phyloP scores from a whole-genome alignment of 2,329 filamentous ascomycete genomes.

The Pseudogymnoascus destructans region DNA sequence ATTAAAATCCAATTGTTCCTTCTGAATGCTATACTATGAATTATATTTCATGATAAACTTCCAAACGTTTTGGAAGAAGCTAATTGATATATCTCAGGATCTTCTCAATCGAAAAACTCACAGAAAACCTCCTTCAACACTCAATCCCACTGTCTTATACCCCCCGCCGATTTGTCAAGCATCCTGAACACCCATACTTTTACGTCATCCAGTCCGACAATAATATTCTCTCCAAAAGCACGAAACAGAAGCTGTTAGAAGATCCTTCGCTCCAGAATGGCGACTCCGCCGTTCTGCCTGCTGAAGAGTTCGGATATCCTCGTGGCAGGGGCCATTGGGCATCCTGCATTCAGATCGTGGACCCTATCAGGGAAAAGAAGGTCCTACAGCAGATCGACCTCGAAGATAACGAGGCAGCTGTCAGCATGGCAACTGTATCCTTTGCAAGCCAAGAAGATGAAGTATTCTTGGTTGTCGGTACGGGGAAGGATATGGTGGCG shows the following conservation, averaged over 20 bases:
- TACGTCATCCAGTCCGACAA: constrained; percentile 93
- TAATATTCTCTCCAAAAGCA: constrained; percentile 72
- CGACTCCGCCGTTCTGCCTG: constrained; percentile 55
- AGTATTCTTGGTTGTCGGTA: constrained; percentile 84
- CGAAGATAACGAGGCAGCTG: constrained; percentile 79
- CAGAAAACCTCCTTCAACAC: constrained; percentile 75
- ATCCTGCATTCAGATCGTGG: constrained; percentile 85
- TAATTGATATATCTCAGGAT: constrained; percentile 42
- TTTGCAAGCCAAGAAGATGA: constrained; percentile 86
- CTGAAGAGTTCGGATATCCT: constrained; percentile 81
- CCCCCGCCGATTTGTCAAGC: constrained; percentile 72
- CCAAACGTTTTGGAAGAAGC: constrained; percentile 10
- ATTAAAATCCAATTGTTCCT: constrained; percentile 87
- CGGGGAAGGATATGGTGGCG: constrained; percentile 76
- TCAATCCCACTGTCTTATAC: constrained; percentile 81
- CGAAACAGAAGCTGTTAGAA: constrained; percentile 59
- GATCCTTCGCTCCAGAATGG: constrained; percentile 61
- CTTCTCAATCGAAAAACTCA: constrained; percentile 77
- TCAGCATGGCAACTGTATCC: constrained; percentile 70
- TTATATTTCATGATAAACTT: constrained; percentile 15
- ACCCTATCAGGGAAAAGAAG: constrained; percentile 61
- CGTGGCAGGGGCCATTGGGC: constrained; percentile 79
- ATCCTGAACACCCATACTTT: constrained; percentile 78
- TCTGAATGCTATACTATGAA: constrained; percentile 46
- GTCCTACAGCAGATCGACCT: constrained; percentile 71